A percentile compares a stretch with the other conserved stretches of the same genome.
These are phyloP conservation scores for Aristolochia californica DNA, from an alignment of 164 flowering plant genomes.

Conservation along the genomic window DNA sequence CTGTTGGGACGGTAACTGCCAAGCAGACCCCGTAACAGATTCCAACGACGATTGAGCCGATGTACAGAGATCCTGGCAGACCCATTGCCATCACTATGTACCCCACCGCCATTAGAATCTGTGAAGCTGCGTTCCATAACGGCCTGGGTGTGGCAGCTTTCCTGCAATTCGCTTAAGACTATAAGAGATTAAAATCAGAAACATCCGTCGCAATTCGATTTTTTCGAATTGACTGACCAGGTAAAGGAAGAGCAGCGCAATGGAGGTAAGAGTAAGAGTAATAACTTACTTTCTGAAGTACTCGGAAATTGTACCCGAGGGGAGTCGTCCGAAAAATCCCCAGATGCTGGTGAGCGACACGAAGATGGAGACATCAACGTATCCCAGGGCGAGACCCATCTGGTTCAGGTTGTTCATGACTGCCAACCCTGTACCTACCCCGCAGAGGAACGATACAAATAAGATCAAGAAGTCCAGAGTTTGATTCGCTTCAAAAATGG, in stretches of 20 bases:
- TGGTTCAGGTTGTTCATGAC: constrained; percentile 93
- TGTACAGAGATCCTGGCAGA: constrained; percentile 68
- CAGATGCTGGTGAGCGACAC: constrained; percentile 75
- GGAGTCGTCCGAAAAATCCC: constrained; percentile 83
- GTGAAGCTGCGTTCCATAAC: constrained; percentile 83
- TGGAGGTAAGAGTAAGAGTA: no score
- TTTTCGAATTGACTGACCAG: no score
- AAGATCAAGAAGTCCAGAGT: constrained; percentile 75
- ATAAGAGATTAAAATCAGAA: no score
- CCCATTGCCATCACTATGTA: constrained; percentile 68
- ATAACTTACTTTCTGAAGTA: constrained; percentile 57
- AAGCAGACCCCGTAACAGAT: constrained; percentile 81
- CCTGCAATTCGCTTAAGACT: constrained; percentile 41
- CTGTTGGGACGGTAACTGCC: constrained; percentile 72
- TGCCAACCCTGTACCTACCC: constrained; percentile 86
- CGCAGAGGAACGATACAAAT: constrained; percentile 73
- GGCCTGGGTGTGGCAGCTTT: constrained; percentile 81
- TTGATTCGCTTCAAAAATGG: constrained; percentile 48
- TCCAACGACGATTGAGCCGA: constrained; percentile 70
- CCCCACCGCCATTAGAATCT: constrained; percentile 73
- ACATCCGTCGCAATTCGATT: no score
- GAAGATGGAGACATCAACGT: constrained; percentile 68
- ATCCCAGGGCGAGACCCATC: constrained; percentile 80
- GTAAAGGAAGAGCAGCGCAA: no score
- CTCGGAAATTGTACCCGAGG: constrained; percentile 65